Base-by-base conservation (phyloP, 441 rosid species). In the Populus hybrid region DNA sequence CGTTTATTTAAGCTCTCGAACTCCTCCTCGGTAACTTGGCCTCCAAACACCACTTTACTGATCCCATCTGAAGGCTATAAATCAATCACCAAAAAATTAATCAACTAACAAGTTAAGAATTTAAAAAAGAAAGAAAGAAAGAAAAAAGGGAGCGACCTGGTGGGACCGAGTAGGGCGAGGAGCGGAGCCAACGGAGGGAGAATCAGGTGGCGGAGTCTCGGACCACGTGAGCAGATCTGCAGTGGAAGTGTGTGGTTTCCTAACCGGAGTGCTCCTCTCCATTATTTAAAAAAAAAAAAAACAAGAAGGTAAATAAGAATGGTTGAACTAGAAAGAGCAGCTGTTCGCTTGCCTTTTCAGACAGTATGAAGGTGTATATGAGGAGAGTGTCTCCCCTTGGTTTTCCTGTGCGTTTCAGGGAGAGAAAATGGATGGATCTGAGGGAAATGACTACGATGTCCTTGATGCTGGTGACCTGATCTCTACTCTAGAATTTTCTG, bases 171-270 rank as follows among this genome's bases (percentile, higher is more conserved):
- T 67, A 81, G 90, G 84, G 87, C 93, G 97, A 74, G 90, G 67
- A 65, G 94, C 89, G 72, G 93, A 82, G 79, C 84, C 75, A 53
- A 82, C 72, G 30, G 88, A 74, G 26, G 90, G 89, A 40, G 90
- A 83, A 74, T 88, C 92, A 11, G 86, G 21, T 3, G 88, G 90
- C 3, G 94, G 96, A 79, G 71, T 85, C 73, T 96, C 99, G 26
- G 99, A 82, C 99, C 99, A 96, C 69, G 93, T 91, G 66, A 96
- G 98, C 85, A 96, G 99, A 96, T 96, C 99, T 85, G 97, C 97
- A 50, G 99, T 94, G 40, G 93, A 88, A 30, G 93, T 85, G 87
- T 93, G 93, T 6, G 98, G 84, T 69, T 96, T 96, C 83, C 97
- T 90, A 79, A 93, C 98, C 59, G 97, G 98, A 65, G 95, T 91